Conservation (phyloP, 2,329 filamentous ascomycete species). For the Allantophomopsis lycopodina region DNA sequence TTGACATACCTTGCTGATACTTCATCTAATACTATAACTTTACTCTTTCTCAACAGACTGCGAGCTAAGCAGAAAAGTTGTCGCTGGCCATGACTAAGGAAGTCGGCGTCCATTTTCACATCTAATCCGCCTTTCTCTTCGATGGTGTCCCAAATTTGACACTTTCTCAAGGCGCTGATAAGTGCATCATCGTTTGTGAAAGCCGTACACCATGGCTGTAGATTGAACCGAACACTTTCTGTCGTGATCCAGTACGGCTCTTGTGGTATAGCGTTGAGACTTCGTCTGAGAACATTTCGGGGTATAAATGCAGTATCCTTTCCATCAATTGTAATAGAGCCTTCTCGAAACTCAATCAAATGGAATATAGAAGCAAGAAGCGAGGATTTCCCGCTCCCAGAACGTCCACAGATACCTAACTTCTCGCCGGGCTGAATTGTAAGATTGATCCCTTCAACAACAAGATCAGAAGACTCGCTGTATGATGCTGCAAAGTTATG, state of each 20-base stretch:
- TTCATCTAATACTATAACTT: conserved; percentile 26
- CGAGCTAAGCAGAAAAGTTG: conserved; percentile 16
- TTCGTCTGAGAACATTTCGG: conserved; percentile 25
- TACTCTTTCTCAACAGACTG: conserved; percentile 23
- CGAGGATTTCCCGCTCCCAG: conserved; percentile 27
- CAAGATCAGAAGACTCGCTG: too few species aligned
- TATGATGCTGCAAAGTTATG: conserved; percentile 1
- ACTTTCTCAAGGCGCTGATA: too few species aligned
- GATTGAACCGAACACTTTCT: conserved; percentile 1
- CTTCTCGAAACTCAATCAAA: conserved; percentile 27
- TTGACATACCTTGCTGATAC: conserved; percentile 51
- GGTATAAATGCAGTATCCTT: conserved; percentile 27
- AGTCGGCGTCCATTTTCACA: neutral
- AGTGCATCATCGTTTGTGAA: conserved; percentile 67
- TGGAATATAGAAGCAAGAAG: conserved; percentile 31
- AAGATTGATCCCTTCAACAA: conserved; percentile 23
- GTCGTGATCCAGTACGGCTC: conserved; percentile 23
- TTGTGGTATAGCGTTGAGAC: conserved; percentile 15
- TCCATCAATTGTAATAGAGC: conserved; percentile 30
- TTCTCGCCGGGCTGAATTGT: conserved; percentile 23
- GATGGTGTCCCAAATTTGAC: conserved; percentile 5
- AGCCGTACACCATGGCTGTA: conserved; percentile 43
- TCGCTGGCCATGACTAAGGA: neutral
- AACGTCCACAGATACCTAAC: conserved; percentile 35
- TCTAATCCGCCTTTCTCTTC: neutral